These are phyloP conservation scores for Aureobasidium sp. DNA, from an alignment of 2,329 filamentous ascomycete species.

Conservation along the genomic window DNA sequence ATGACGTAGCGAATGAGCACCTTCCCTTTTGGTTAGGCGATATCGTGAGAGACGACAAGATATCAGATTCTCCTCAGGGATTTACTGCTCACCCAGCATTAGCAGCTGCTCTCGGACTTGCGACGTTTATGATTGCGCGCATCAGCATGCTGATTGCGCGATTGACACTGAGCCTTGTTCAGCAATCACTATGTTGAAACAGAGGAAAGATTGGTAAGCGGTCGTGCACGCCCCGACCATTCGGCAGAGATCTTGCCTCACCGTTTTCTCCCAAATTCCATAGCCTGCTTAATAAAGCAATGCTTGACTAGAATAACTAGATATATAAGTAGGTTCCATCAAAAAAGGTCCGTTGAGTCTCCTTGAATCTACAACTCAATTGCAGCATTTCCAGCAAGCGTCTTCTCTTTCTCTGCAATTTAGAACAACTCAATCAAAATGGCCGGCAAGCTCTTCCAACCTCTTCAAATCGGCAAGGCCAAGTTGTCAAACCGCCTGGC, in stretches of 20 bases:
- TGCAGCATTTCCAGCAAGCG: neutral
- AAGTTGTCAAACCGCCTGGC: constrained; percentile 43
- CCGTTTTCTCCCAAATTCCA: constrained; percentile 10
- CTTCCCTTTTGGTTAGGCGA: neutral
- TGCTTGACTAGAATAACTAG: neutral
- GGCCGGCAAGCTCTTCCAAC: constrained; percentile 31
- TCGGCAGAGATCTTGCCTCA: neutral
- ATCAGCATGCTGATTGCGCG: neutral
- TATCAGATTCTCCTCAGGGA: too few relatives aligned
- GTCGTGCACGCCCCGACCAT: neutral
- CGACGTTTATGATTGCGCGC: too few relatives aligned
- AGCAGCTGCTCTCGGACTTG: neutral
- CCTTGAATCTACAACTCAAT: neutral
- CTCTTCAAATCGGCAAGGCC: constrained; percentile 36
- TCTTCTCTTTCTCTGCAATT: neutral
- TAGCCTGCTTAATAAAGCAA: constrained; percentile 13
- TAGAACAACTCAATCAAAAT: neutral
- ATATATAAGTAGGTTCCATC: neutral
- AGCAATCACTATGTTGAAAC: neutral
- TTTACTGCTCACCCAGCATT: neutral
- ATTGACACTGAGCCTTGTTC: neutral
- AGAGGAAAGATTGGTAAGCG: constrained; percentile 12
- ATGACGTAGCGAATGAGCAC: neutral
- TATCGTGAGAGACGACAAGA: neutral
- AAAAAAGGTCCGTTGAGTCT: neutral